These are phyloP conservation scores for Grosmannia penicillata DNA, from an alignment of 2,329 filamentous ascomycete species.

Conservation along the genomic window DNA sequence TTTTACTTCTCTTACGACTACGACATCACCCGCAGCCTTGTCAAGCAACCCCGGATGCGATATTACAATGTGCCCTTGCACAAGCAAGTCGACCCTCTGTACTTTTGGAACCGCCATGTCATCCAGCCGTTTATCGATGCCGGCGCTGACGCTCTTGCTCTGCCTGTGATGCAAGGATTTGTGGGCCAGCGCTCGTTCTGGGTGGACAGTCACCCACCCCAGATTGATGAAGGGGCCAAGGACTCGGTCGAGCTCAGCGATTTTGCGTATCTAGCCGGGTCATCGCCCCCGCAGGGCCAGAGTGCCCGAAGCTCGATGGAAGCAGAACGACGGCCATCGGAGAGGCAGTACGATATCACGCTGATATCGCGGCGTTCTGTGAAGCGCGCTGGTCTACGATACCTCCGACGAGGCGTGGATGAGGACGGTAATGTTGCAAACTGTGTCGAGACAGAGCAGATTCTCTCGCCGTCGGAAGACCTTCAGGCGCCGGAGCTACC, in stretches of 20 bases:
- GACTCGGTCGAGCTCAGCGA: slow-evolving; percentile 27
- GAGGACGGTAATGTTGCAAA: slow-evolving; percentile 84
- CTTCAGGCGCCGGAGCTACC: not conserved
- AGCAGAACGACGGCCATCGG: slow-evolving; percentile 24
- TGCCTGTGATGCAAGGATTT: slow-evolving; percentile 89
- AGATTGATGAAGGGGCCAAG: slow-evolving; percentile 29
- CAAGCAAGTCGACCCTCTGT: slow-evolving; percentile 58
- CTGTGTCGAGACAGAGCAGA: slow-evolving; percentile 86
- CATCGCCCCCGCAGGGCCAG: slow-evolving; percentile 5
- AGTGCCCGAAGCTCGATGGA: slow-evolving; percentile 7
- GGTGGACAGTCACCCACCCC: slow-evolving; percentile 47
- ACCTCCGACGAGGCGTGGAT: slow-evolving; percentile 79
- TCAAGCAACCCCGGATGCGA: slow-evolving; percentile 21
- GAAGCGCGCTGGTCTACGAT: slow-evolving; percentile 75
- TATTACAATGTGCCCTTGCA: slow-evolving; percentile 46
- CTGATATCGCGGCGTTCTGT: slow-evolving; percentile 80
- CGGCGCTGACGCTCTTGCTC: slow-evolving; percentile 53
- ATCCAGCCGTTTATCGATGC: slow-evolving; percentile 57
- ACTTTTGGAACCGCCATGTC: slow-evolving; percentile 83
- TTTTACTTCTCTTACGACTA: slow-evolving; percentile 95
- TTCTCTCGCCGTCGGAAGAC: slow-evolving; percentile 47
- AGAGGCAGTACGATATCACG: slow-evolving; percentile 61
- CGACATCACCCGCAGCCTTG: slow-evolving; percentile 63
- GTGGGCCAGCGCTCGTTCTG: slow-evolving; percentile 75
- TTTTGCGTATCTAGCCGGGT: slow-evolving; percentile 9